Base-by-base conservation (phyloP, 495 filamentous ascomycete species). In the Pyrenula aspistea region DNA sequence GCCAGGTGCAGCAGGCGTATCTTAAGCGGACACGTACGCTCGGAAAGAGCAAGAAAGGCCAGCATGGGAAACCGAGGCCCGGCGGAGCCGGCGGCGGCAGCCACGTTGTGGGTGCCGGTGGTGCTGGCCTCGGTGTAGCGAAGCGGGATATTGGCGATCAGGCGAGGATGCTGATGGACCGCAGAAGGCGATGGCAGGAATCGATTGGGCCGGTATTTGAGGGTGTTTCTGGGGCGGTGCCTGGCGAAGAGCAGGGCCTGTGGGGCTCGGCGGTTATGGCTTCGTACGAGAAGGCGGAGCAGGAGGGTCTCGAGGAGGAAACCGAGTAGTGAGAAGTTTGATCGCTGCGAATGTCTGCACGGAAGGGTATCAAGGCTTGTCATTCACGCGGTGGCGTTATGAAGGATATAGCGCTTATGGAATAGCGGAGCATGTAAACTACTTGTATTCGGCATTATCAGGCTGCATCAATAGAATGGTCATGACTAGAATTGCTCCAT, bases 1-100 rank as follows among this genome's bases (percentile, higher is more conserved):
- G 83, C 54, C 93, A 99, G 69, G 92, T 99, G 53, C 88, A 96
- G 65, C 83, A 89, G 63, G 91, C 91, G 23, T 99, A 96, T 63
- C 83, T 94, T 42, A 97, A 97, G 75, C 87, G 93, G 48, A 95
- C 89, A n/a, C 85, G 93, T 24, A 95, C 88, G 2, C 83, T 96
- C 72, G 87, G 88, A 64, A 95, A 89, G 72, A 89, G 82, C 53
- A 97, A 96, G 73, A 95, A 96, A 71, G 73, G 74, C 49, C 69
- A 73, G 4, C 73, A 82, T 57, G 80, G 84, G n/a, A 92, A 91
- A 64, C 66, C 77, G 53, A 77, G 89, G 1, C 89, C 90, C 19
- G 80, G 80, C 25, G 80, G 76, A 25, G 71, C 74, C 2, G 78
- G 77, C 22, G 78, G 78, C 49, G 81, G 81, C 48, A 75, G 70